Base-by-base conservation (phyloP, 164 flowering plant genomes). In the Stephania yunnanensis region DNA sequence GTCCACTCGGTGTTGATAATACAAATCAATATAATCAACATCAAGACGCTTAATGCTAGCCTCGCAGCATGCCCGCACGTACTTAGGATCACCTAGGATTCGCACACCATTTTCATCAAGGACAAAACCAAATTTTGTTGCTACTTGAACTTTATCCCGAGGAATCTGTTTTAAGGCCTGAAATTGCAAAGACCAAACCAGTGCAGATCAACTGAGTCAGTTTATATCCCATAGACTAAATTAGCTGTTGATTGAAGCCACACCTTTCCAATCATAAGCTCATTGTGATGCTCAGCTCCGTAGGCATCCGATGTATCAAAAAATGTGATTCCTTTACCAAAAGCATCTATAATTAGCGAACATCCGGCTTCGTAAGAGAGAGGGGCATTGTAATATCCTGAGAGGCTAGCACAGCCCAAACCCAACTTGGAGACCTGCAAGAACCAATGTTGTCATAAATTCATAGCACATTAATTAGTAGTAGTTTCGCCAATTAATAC, bases 21-120 rank as follows among this genome's bases (percentile, higher is more conserved):
- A 91, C 9, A 91, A 83, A 85, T 90, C 92, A 68, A 90, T 86
- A 31, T 85, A 90, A 72, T 86, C 88, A 44, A 89, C 90, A 72
- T 72, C 86, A 58, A 90, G 92, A 2, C 84, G 78, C 80, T 84
- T 84, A 53, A 90, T 83, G 73, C 91, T 89, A 58, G 85, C 88
- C 74, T 90, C 91, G 75, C 95, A 91, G 77, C 89, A 86, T 63
- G 77, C 15, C 0, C 91, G 76, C 7, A 86, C 90, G 75, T 88
- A 88, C 64, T 80, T 89, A n/a, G 95, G 89, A 10, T 80, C 80
- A 50, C 95, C 92, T 19, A 78, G 83, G 19, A 86, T 78, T 10
- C 50, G 30, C 63, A 15, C 15, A 71, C 63, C 17, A 58, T 45
- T 30, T 46, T 48, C 61, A 5, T 31, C 7, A 10, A 46, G n/a